Base-by-base conservation (phyloP, 257 asterid species). In the Petrea volubilis region DNA sequence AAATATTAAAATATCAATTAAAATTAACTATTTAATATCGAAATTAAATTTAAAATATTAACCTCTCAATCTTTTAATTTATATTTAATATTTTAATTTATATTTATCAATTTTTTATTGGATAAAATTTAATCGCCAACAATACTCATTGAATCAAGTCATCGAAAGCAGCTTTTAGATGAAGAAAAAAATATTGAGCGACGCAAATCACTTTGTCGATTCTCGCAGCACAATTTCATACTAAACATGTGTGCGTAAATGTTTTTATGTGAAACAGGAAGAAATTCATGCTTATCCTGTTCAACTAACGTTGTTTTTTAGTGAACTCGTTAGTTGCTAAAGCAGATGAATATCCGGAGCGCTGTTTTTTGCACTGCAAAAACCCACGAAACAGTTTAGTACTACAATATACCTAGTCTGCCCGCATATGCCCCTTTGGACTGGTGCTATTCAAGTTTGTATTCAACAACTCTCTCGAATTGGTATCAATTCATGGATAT, bases 241-340 rank as follows among this genome's bases (percentile, higher is more conserved):
- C 7, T 2, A 55, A 20, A 50, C 59, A 11, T 57, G 51, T 38
- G 31, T 29, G 59, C 28, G 1, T 58, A 67, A 66, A 71, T 75
- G 69, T 71, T 50, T n/a, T 31, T n/a, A 5, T 69, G 72, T 28
- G 70, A 51, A 18, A 53, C 38, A 53, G 61, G 47, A 74, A 67
- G 74, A 79, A 71, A 43, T 28, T 24, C 81, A 77, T 83, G 81
- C 44, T 55, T 24, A 57, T 25, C 23, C 60, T 70, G 71, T 76
- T 76, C 74, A 59, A 53, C 76, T 73, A 58, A 63, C 47, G 67
- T 36, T 63, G 72, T 27, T 44, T 41, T 62, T 15, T 74, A 60
- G 64, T 38, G 60, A 63, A 60, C n/a, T n/a, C n/a, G 40, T 27
- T 24, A 36, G 34, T 72, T 38, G n/a, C 31, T 27, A 70, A 43